Percentiles rank a stretch among this genome's conserved stretches.
phyloP scores from a whole-genome alignment of 129 eudicot species.

The Centrapalus pauciflorus region DNA sequence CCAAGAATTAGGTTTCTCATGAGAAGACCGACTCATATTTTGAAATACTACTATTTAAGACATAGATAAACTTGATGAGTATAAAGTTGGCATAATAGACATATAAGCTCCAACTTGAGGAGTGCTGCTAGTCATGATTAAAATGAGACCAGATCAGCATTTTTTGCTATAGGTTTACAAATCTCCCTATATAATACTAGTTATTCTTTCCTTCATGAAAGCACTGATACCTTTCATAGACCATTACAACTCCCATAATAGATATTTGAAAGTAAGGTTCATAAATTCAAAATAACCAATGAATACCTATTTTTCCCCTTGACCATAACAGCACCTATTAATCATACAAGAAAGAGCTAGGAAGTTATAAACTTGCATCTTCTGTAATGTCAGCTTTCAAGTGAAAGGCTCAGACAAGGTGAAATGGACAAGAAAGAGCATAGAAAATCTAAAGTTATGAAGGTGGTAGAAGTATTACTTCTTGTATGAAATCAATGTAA shows the following conservation, averaged over 20 bases:
- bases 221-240: background rate
- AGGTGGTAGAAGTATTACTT: conserved; percentile 34
- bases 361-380: background rate
- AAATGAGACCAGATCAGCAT: background rate
- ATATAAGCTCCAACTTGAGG: background rate
- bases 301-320: background rate
- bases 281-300: background rate
- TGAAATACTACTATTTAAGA: background rate
- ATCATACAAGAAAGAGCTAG: background rate
- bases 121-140: too few species aligned
- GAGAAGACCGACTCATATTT: background rate
- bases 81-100: background rate
- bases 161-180: background rate
- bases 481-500: conserved; percentile 79
- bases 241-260: background rate
- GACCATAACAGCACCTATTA: background rate
- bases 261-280: background rate
- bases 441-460: background rate
- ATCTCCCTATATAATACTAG: background rate
- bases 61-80: background rate
- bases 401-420: background rate
- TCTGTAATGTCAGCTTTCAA: background rate
- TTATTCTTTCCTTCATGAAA: background rate
- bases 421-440: background rate
- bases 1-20: too few species aligned